Base-by-base conservation (phyloP, 2,329 filamentous ascomycete genomes). In the Ophiognomonia clavigignenti-juglandacearum region DNA sequence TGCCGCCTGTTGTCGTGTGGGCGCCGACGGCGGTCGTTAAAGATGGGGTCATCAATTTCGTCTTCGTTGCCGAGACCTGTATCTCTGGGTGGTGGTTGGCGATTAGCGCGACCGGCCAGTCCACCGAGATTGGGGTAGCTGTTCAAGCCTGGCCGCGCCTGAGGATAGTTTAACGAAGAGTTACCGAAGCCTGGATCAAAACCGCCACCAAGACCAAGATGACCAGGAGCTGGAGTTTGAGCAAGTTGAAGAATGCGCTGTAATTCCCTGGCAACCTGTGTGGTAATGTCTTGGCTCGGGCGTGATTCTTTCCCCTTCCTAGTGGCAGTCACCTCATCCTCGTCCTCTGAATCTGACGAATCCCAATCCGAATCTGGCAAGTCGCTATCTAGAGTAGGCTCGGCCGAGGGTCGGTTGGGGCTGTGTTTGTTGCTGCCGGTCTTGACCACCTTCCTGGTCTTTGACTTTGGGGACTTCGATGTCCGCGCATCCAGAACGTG, bases 191-290 rank as follows among this genome's bases (percentile, higher is more conserved):
- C 37, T 6, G 47, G 4, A 19, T 39, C 42, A 4, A 45, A 24
- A 6, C 32, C 31, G 24, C 27, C 18, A 10, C 47, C 47, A 3
- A 34, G 19, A 6, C 32, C 38, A 32, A 23, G 19, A 31, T 42
- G 32, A 13, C 7, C 18, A 11, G 42, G 11, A 22, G 31, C 4
- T 16, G 19, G 42, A 14, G 42, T 10, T 18, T 41, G 37, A 38
- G 37, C 47, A 23, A 50, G 32, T 19, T 48, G 35, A 3, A 51
- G 16, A 23, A 44, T 22, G 3, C 23, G 36, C 20, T 47, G 48
- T 7, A 51, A 6, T 24, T 47, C 39, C 5, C 24, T 35, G 18
- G 31, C 16, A 16, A 51, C 29, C 13, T 37, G 39, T 5, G 23
- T 11, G 4, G 9, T 27, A 3, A 44, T 24, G 10, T 41, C 31